Conservation (phyloP, 2,329 filamentous ascomycete genomes). For the Trichophaea hybrida region DNA sequence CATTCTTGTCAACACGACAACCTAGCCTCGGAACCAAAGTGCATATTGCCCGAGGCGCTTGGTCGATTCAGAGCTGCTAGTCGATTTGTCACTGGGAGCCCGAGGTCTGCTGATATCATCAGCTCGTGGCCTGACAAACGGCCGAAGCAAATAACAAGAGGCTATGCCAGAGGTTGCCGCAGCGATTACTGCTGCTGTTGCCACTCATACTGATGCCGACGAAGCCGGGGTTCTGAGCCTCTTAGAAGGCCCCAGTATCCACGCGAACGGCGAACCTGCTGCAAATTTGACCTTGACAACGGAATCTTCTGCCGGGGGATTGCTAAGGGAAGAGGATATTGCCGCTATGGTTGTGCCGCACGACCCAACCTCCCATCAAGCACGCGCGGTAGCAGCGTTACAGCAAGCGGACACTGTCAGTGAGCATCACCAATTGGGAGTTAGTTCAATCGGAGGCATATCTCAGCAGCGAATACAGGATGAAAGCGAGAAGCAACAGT, state of each 20-base stretch:
- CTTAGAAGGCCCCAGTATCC: conserved; percentile 9
- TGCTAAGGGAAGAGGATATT: conserved; percentile 10
- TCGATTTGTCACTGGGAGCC: not conserved
- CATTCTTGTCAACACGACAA: too few relatives aligned
- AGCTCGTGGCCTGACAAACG: not conserved
- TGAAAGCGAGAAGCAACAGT: not conserved
- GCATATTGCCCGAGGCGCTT: too few relatives aligned
- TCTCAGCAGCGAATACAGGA: not conserved
- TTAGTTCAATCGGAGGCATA: not conserved
- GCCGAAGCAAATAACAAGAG: not conserved
- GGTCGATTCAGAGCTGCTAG: too few relatives aligned
- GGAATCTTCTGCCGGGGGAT: not conserved
- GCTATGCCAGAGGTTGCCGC: conserved; percentile 7
- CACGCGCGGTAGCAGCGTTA: conserved; percentile 19
- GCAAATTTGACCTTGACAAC: not conserved
- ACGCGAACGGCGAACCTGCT: not conserved
- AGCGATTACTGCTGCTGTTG: conserved; percentile 14
- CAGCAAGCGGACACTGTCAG: conserved; percentile 17
- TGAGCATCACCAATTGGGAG: not conserved
- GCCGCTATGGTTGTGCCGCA: conserved; percentile 17
- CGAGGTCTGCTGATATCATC: not conserved
- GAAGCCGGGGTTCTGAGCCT: conserved; percentile 15
- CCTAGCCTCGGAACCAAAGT: too few relatives aligned
- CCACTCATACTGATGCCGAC: conserved; percentile 12
- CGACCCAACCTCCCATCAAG: conserved; percentile 18